Base-by-base conservation (phyloP, 2,329 filamentous ascomycete genomes). In the Penicillium capsulatum region DNA sequence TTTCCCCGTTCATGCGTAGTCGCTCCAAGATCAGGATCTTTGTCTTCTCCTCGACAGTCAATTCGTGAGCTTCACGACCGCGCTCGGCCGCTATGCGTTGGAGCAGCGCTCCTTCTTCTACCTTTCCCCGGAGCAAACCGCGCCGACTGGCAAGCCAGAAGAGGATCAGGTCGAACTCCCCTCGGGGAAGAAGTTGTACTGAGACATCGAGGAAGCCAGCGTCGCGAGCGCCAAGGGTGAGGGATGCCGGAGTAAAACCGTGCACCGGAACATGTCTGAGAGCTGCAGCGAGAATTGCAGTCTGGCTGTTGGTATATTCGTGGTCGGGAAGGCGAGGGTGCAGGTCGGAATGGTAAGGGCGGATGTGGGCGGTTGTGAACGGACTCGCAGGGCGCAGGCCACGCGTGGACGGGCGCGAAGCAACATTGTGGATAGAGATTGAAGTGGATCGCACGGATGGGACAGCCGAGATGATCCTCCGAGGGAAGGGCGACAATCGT, bases 181-280 rank as follows among this genome's bases (percentile, higher is more conserved):
- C 87, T 29, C 83, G 76, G 1, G 87, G 81, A 40, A 98, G 80
- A 14, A 96, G 71, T 58, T 88, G 90, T 7, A 86, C 80, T 43
- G 86, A 90, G 42, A 91, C 88, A 60, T 92, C 86, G 36, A 88
- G 80, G 63, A 91, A 95, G 31, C 90, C 89, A 13, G 83, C 81
- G 57, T 95, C 88, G 57, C 81, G 81, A 45, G 87, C 87, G 45
- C 91, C 92, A 15, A 85, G 76, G 30, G 79, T 77, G 7, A 98
- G 75, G 1, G 90, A 74, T 14, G 78, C 73, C 34, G 74, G 69
- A 0, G 87, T 86, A 74, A 97, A 98, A 61, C 92, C 92, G 62
- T 88, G 77, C 35, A 75, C 65, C 13, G 89, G 88, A 7, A 97
- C 81, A 63, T 94, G 85, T 19, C 69, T 62, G 15, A 92, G 79